Percentiles rank a stretch among this genome's conserved stretches.
Evolutionary conservation across 2,329 filamentous ascomycete genomes (phyloP).

Genomic region (Fusarium phyllophilum): DNA sequence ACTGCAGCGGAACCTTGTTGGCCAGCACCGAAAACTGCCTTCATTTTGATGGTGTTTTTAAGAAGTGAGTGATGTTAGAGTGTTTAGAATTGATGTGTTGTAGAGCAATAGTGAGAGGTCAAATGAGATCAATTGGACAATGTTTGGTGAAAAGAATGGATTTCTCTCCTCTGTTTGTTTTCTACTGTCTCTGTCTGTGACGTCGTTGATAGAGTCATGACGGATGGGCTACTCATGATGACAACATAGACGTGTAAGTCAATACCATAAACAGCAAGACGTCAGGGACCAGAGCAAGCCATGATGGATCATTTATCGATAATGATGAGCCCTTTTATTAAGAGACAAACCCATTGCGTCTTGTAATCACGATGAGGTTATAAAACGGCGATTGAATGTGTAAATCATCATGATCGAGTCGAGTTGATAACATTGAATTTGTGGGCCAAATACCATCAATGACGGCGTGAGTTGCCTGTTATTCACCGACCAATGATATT

Average conservation of each 20-base stretch:
- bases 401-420: constrained; percentile 10
- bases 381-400: constrained; percentile 11
- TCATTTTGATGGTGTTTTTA: constrained; percentile 20
- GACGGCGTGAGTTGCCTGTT: constrained; percentile 16
- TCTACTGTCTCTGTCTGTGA: constrained; percentile 25
- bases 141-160: neutral
- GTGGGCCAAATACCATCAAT: constrained; percentile 19
- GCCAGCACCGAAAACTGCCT: constrained; percentile 28
- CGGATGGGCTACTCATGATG: constrained; percentile 35
- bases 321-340: neutral
- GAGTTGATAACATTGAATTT: constrained; percentile 2
- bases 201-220: constrained; percentile 38
- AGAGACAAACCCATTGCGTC: neutral
- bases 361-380: neutral
- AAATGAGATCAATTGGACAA: constrained; percentile 1
- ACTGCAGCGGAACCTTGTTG: constrained; percentile 32
- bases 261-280: constrained; percentile 9
- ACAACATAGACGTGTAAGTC: constrained; percentile 37
- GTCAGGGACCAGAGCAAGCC: constrained; percentile 9
- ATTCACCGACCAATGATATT: neutral
- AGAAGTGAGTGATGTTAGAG: neutral
- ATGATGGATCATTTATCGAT: neutral
- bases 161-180: neutral
- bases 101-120: neutral
- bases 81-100: neutral